Conservation (phyloP, 75 land plant species). For the Cupressus sempervirens region DNA sequence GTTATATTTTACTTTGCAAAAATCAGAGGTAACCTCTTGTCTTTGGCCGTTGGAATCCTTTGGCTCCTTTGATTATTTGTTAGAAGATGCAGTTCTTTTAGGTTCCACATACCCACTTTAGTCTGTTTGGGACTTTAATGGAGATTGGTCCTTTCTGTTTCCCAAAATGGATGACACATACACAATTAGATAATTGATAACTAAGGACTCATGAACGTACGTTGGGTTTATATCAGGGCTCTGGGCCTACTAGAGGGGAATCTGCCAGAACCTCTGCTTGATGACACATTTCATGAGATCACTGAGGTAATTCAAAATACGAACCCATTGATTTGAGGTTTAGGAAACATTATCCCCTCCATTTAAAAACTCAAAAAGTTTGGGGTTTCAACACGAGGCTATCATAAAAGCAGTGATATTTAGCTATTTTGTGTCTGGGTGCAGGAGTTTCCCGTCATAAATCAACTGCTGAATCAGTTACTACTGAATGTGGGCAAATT, state of each 20-base stretch:
- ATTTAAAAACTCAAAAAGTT: not conserved
- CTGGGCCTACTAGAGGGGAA: not conserved
- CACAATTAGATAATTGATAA: not conserved
- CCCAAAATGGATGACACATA: not conserved
- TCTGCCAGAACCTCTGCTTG: conserved; percentile 15
- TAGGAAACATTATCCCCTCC: not conserved
- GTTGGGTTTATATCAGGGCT: conserved; percentile 22
- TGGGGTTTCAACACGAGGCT: not conserved
- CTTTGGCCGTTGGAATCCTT: not conserved
- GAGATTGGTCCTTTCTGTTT: not conserved
- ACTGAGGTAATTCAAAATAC: conserved; percentile 14
- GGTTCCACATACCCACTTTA: not conserved
- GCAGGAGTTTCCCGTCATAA: conserved; percentile 26
- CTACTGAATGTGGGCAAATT: conserved; percentile 17
- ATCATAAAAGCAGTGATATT: not conserved
- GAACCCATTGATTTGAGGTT: not conserved
- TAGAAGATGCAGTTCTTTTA: not conserved
- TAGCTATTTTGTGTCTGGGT: not conserved
- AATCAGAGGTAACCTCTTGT: conserved; percentile 14
- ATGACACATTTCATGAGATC: conserved; percentile 18
- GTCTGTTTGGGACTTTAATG: not conserved
- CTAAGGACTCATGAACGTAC: not conserved
- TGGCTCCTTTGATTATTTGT: not conserved
- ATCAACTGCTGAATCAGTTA: conserved; percentile 14
- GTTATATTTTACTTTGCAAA: conserved; percentile 35